These are phyloP conservation scores for Jatropha curcas DNA, from an alignment of 345 rosid genomes.

Conservation along the genomic window DNA sequence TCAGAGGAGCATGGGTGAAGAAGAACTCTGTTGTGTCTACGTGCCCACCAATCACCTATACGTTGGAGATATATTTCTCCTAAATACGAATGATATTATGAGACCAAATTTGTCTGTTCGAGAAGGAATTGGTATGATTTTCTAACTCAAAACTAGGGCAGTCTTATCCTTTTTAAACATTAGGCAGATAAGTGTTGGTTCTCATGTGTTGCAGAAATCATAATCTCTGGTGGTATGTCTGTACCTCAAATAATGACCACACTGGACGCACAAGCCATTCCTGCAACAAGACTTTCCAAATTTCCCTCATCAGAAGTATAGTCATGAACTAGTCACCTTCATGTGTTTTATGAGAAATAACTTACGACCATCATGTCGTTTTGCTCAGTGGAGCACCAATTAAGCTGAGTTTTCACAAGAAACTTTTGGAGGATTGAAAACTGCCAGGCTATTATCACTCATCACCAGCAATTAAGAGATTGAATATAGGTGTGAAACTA, in stretches of 20 bases:
- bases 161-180: background rate
- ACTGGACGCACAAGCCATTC: background rate
- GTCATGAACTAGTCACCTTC: background rate
- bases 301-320: background rate
- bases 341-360: background rate
- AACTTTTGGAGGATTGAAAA: background rate
- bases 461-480: background rate
- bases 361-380: background rate
- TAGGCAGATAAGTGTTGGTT: background rate
- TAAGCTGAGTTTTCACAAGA: background rate
- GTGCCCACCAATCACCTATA: slow-evolving; percentile 72
- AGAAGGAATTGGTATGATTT: slow-evolving; percentile 59
- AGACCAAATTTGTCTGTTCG: slow-evolving; percentile 68
- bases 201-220: slow-evolving; percentile 48
- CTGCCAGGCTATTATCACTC: background rate
- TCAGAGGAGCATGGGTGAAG: slow-evolving; percentile 48
- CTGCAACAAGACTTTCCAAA: background rate
- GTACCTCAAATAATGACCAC: slow-evolving; percentile 44
- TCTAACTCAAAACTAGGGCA: background rate
- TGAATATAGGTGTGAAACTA: background rate
- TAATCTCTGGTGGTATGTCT: slow-evolving; percentile 71
- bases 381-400: background rate
- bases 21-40: slow-evolving; percentile 67
- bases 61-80: slow-evolving; percentile 61
- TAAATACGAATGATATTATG: slow-evolving; percentile 58